phyloP scores from a whole-genome alignment of 2,329 filamentous ascomycete genomes.

The Thyridium curvatum region DNA sequence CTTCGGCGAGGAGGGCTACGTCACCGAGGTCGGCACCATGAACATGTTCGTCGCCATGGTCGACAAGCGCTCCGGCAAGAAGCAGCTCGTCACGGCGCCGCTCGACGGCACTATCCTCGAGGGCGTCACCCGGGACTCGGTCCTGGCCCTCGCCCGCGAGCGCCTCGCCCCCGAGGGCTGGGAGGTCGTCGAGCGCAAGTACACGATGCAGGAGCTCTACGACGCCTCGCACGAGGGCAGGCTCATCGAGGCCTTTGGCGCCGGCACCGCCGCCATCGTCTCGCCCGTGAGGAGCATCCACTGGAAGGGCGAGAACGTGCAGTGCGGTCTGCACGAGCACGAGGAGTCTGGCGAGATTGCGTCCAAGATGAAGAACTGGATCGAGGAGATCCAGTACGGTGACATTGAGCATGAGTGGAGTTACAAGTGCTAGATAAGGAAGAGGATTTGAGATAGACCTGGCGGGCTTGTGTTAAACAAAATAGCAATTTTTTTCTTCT shows the following conservation, averaged over 20 bases:
- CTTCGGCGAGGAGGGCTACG: constrained; percentile 89
- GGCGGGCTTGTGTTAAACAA: neutral
- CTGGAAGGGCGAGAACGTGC: constrained; percentile 76
- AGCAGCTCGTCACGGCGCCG: constrained; percentile 90
- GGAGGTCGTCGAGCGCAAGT: constrained; percentile 83
- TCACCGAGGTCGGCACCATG: constrained; percentile 98
- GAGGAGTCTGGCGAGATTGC: constrained; percentile 88
- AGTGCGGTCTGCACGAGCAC: constrained; percentile 73
- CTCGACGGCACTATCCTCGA: constrained; percentile 95
- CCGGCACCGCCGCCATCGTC: constrained; percentile 91
- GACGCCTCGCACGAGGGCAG: constrained; percentile 79
- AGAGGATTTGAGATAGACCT: neutral
- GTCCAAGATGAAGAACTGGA: constrained; percentile 89
- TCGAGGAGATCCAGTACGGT: constrained; percentile 91
- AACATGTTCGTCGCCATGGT: constrained; percentile 88
- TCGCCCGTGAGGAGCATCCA: constrained; percentile 83
- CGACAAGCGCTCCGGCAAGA: constrained; percentile 81
- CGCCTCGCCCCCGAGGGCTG: constrained; percentile 79
- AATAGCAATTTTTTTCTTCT: too few relatives aligned
- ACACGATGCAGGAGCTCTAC: constrained; percentile 80
- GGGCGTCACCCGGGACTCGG: constrained; percentile 88
- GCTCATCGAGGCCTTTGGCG: constrained; percentile 86
- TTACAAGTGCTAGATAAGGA: constrained; percentile 36
- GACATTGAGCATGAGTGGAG: constrained; percentile 92
- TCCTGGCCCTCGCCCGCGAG: constrained; percentile 81